Evolutionary conservation across 805 yeast genomes (phyloP).

Genomic region (Zygoascus tannicola): DNA sequence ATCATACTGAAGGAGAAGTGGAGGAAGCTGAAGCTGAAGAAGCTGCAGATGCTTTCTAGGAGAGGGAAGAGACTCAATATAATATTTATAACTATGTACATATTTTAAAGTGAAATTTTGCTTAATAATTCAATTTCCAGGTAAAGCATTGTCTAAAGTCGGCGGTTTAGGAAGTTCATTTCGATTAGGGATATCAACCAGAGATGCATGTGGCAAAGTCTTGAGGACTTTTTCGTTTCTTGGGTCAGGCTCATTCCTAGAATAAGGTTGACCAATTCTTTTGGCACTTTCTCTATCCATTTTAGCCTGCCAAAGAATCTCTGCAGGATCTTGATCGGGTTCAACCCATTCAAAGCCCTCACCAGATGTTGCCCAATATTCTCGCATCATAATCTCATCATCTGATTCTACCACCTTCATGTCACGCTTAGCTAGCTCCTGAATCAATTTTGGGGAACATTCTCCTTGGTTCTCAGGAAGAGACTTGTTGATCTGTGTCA

Average conservation of each 20-base stretch:
- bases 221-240: conserved; percentile 16
- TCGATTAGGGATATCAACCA: conserved; percentile 19
- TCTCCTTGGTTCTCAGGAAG: conserved; percentile 36
- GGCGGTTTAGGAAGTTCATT: conserved; percentile 9
- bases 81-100: conserved; percentile 5
- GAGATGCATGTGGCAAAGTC: conserved; percentile 27
- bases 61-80: background rate
- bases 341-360: conserved; percentile 84
- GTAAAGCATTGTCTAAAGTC: too few relatives aligned
- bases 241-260: conserved; percentile 7
- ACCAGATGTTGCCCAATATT: conserved; percentile 82
- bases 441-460: conserved; percentile 23
- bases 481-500: conserved; percentile 54
- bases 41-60: background rate
- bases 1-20: conserved; percentile 27
- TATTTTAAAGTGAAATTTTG: conserved; percentile 5
- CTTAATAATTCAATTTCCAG: background rate
- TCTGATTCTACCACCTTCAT: conserved; percentile 41
- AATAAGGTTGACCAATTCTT: conserved; percentile 17
- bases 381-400: conserved; percentile 60
- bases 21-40: conserved; percentile 3
- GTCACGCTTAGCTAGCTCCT: conserved; percentile 26
- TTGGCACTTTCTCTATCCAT: conserved; percentile 19
- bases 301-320: conserved; percentile 28
- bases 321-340: conserved; percentile 87